Conservation (phyloP, 495 filamentous ascomycete species). For the Daldinia concentrica region DNA sequence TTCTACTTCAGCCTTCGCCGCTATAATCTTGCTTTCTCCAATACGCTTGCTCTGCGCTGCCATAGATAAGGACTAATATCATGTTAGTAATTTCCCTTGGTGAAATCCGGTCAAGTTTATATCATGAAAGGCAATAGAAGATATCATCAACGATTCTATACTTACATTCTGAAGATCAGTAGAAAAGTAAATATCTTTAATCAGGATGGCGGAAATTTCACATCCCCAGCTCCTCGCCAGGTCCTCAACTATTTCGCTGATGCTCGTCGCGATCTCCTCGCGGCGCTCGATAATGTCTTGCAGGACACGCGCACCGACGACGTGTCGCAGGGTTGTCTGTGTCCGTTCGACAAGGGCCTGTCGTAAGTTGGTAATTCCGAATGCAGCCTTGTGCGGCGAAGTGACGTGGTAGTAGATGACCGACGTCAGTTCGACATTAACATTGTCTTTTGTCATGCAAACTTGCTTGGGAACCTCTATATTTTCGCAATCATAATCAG, state of each 20-base stretch:
- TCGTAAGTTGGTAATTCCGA: constrained; percentile 93
- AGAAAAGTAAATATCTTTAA: constrained; percentile 99
- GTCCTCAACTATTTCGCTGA: constrained; percentile 97
- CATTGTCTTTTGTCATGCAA: constrained; percentile 99
- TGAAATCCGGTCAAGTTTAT: too few species aligned
- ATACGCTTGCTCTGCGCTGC: constrained; percentile 99
- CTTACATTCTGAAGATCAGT: constrained; percentile 83
- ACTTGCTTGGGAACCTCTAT: constrained; percentile 92
- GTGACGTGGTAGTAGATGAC: constrained; percentile 99
- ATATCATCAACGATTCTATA: background rate
- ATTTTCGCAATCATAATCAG: constrained; percentile 9
- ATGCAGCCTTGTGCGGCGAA: constrained; percentile 95
- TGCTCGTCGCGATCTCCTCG: constrained; percentile 93
- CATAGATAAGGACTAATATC: constrained; percentile 81
- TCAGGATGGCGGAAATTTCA: constrained; percentile 95
- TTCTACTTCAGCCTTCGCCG: constrained; percentile 96
- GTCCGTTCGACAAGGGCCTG: constrained; percentile 97
- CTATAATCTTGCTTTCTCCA: constrained; percentile 97
- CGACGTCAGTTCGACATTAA: constrained; percentile 89
- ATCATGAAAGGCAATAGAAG: too few species aligned
- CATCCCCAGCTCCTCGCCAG: constrained; percentile 95
- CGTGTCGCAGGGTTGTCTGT: constrained; percentile 96
- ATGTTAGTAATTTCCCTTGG: background rate
- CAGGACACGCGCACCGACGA: constrained; percentile 93
- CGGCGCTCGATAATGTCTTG: constrained; percentile 99